Evolutionary conservation across 2,329 filamentous ascomycete species (phyloP), one percentile per base, ranked within the genome.

Genomic region (Ampelomyces quisqualis): DNA sequence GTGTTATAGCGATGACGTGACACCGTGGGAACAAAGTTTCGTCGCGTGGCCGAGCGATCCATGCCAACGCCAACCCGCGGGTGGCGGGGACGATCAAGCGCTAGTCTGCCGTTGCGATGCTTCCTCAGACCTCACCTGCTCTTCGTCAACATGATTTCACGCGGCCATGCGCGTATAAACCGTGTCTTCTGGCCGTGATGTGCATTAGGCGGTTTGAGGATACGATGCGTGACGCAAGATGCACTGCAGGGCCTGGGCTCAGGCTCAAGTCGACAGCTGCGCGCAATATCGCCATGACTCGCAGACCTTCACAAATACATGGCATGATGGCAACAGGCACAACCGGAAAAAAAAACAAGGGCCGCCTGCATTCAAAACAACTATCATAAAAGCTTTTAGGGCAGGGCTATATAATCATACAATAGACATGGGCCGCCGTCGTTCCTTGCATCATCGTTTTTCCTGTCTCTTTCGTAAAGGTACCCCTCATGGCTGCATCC

Each of bases 361-460:
- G 49, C 53, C 55, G 40, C 56, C 55, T 59, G 53, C 55, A 57
- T 58, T 59, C 38, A 21, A 39, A 28, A 38, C 41, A 51, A 57
- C 45, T 55, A 59, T 42, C 54, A 50, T 39, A 45, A 49, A 32
- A 18, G 50, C 47, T 57, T 58, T 57, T 53, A 24, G 43, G 47
- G 53, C 45, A 55, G 26, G 34, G 38, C 55, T 65, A 64, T 56
- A 59, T 67, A 66, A 61, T 66, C 55, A 64, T 66, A 67, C 63
- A 67, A 55, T 49, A 28, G 49, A 65, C 61, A 62, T 58, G 38
- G 47, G 49, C 28, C 28, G 45, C 61, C 61, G 44, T 29, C 13
- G 15, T 19, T 45, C 36, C 35, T 27, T 34, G 43, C 47, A 28
- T 46, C 47, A 29, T 34, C 31, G 11, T 38, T 18, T 13, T 38